Evolutionary conservation across 192 early-diverging fungal genomes (phyloP).

Genomic region (Rhizoclosmatium globosum): DNA sequence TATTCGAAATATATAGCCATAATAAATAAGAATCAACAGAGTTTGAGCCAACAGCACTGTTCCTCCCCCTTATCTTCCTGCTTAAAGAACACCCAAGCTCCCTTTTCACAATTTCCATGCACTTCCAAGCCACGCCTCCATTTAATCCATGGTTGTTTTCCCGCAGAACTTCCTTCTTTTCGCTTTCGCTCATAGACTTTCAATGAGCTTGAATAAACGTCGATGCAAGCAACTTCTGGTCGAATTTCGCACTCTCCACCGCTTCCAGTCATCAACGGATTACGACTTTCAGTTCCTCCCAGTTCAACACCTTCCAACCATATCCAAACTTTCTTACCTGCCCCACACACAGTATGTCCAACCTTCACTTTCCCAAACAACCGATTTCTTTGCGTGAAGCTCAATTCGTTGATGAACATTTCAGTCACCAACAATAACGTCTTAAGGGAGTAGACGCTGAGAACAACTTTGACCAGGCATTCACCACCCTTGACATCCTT

Average conservation of each 20-base stretch:
- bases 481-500: neutral
- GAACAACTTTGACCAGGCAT: neutral
- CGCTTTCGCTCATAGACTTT: neutral
- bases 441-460: neutral
- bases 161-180: neutral
- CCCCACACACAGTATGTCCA: neutral
- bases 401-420: neutral
- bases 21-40: neutral
- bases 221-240: neutral
- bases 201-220: neutral
- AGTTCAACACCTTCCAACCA: neutral
- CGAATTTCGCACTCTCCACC: neutral
- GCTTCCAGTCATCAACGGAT: neutral
- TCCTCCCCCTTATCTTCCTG: neutral
- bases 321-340: neutral
- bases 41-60: neutral
- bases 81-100: slow-evolving; percentile 3
- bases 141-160: neutral
- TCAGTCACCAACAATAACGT: neutral
- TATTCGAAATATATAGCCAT: neutral
- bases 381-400: neutral
- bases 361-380: slow-evolving; percentile 5
- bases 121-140: neutral
- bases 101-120: neutral
- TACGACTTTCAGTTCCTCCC: neutral